A percentile compares a stretch with the other conserved stretches of the same genome.
phyloP scores from a whole-genome alignment of 441 rosid species.

The Gossypium davidsonii region DNA sequence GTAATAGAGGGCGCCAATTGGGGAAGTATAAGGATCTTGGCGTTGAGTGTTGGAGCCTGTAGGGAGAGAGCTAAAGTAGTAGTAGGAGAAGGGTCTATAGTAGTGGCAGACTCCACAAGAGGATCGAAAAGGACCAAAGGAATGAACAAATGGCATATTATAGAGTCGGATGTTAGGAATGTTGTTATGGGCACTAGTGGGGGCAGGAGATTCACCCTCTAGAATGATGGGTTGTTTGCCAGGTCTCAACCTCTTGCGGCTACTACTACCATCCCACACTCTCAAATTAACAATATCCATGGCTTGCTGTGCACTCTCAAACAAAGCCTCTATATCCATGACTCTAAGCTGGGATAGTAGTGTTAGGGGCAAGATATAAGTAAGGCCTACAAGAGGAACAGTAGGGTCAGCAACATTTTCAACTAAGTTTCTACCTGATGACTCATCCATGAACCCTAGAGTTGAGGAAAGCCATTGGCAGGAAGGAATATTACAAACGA shows the following conservation, averaged over 20 bases:
- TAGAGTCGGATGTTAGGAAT: not conserved
- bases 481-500: not conserved
- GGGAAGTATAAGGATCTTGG: not conserved
- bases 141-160: not conserved
- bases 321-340: not conserved
- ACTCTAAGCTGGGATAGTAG: not conserved
- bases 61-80: not conserved
- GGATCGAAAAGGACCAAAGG: not conserved
- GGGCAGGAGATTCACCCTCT: not conserved
- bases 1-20: not conserved
- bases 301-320: not conserved
- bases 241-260: not conserved
- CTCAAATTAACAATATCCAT: not conserved
- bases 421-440: not conserved
- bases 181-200: not conserved
- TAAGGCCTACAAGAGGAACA: not conserved
- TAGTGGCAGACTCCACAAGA: not conserved
- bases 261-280: not conserved
- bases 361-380: not conserved
- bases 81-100: not conserved
- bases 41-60: not conserved
- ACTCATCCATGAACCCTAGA: not conserved
- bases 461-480: not conserved
- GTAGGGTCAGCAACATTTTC: not conserved
- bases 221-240: no score